Evolutionary conservation across 164 flowering plant species (phyloP), one percentile per base, ranked within the genome.

Genomic region (Taxillus chinensis): DNA sequence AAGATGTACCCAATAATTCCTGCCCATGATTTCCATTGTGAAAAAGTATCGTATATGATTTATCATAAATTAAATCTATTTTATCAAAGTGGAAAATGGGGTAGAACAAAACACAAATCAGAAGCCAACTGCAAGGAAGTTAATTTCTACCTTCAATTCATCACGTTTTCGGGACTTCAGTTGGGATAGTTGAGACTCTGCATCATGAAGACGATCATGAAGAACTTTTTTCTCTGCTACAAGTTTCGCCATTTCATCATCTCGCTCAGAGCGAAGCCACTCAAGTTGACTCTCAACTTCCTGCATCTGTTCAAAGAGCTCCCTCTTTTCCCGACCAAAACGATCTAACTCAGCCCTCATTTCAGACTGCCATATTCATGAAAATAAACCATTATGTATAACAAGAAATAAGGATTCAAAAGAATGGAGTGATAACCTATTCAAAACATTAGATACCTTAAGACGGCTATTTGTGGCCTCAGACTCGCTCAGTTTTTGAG

Each of bases 161-260:
- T 95, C 99, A 45, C 96, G 91, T 71, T 95, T 91, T 45, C 99
- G 83, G 17, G 97, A 82, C 70, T 87, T 91, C 70, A 91, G 74
- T 63, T 91, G 97, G 62, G 86, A 73, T 62, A 95, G 81, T 64
- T 91, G 97, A 49, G 87, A 57, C 68, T 95, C 99, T 48, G 92
- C 86, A 78, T 91, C 99, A 78, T 87, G 87, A 58, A 95, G 84
- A 70, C 90, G 96, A 62, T 95, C 97, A 68, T 85, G 97, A 63
- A 91, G 81, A 68, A 70, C 70, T 74, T 83, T 95, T 66, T 86
- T 95, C 67, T 95, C 99, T 13, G 86, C 66, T 15, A 72, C 68
- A 37, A 87, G 84, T 74, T 89, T 95, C 50, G 79, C 65, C 46
- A 85, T 76, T 74, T 85, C 96, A 55, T 95, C 99, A 75, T 84